Percentiles rank a stretch among this genome's conserved stretches.
Evolutionary conservation across 192 early-diverging fungal species (phyloP).

Genomic region (Gryganskiella cystojenkinii): DNA sequence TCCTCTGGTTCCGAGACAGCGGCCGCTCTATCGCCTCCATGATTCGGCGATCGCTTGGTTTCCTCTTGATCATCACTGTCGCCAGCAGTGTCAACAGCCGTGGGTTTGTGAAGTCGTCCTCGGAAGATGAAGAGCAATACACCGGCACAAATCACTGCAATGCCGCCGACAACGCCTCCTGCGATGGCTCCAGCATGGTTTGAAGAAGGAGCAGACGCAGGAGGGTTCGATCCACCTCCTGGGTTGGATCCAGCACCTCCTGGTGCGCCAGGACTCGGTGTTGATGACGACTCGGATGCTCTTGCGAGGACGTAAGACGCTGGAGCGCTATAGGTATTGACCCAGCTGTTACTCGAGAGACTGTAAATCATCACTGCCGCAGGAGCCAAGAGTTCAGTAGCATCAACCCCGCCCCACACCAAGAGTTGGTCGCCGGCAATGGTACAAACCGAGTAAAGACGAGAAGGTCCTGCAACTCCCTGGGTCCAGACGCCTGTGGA

Average conservation of each 20-base stretch:
- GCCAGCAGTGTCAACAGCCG: neutral
- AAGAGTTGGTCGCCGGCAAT: constrained; percentile 38
- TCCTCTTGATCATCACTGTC: constrained; percentile 10
- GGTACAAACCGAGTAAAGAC: constrained; percentile 23
- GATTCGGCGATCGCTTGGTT: neutral
- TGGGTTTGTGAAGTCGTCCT: neutral
- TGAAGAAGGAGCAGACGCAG: neutral
- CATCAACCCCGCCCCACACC: constrained; percentile 29
- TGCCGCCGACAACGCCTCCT: constrained; percentile 29
- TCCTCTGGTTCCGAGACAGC: neutral
- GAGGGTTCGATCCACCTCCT: too few species aligned
- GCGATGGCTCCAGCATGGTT: constrained; percentile 22
- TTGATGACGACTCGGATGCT: neutral
- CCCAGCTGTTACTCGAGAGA: constrained; percentile 13
- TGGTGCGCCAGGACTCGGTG: neutral
- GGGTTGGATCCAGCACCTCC: neutral
- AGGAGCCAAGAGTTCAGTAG: neutral
- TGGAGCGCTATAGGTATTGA: constrained; percentile 20
- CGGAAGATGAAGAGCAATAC: constrained; percentile 6
- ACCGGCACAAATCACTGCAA: constrained; percentile 12
- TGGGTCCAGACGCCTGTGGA: constrained; percentile 9
- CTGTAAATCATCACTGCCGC: constrained; percentile 15
- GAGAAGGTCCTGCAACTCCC: constrained; percentile 13
- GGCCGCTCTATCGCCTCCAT: too few species aligned
- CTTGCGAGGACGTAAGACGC: neutral